Evolutionary conservation across 495 filamentous ascomycete genomes (phyloP).

Genomic region (Aspergillus nanangensis): DNA sequence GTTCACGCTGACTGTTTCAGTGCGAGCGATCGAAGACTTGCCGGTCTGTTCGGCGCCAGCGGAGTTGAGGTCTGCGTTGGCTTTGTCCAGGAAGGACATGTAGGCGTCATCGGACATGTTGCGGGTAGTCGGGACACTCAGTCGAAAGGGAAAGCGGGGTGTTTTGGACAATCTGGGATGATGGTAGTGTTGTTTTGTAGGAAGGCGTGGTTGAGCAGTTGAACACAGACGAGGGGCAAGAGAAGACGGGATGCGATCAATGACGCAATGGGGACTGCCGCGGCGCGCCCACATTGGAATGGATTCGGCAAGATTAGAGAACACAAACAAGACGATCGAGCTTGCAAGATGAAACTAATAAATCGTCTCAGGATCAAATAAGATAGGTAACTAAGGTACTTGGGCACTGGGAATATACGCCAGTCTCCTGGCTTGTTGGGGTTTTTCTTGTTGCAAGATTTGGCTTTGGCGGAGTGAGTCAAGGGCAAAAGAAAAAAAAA

Average conservation of each 20-base stretch:
- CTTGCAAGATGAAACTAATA: too few relatives aligned
- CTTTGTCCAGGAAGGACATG: conserved; percentile 76
- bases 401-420: too few relatives aligned
- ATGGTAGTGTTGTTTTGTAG: conserved; percentile 1
- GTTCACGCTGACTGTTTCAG: conserved; percentile 45
- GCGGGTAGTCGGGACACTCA: conserved; percentile 19
- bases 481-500: too few relatives aligned
- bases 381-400: too few relatives aligned
- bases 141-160: background rate
- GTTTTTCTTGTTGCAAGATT: too few relatives aligned
- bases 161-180: conserved; percentile 2
- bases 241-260: conserved; percentile 29
- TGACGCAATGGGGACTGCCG: conserved; percentile 35
- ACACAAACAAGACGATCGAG: background rate
- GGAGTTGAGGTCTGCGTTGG: conserved; percentile 62
- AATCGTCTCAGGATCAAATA: too few relatives aligned
- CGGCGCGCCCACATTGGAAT: conserved; percentile 6
- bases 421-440: too few relatives aligned
- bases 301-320: background rate
- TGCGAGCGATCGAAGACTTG: conserved; percentile 37
- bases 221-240: too few relatives aligned
- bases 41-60: conserved; percentile 25
- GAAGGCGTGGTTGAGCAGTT: conserved; percentile 3
- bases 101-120: conserved; percentile 78
- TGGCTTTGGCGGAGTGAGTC: too few relatives aligned